Evolutionary conservation across 2,329 filamentous ascomycete species (phyloP), one percentile per base, ranked within the genome.

Genomic region (Emergomyces africanus): DNA sequence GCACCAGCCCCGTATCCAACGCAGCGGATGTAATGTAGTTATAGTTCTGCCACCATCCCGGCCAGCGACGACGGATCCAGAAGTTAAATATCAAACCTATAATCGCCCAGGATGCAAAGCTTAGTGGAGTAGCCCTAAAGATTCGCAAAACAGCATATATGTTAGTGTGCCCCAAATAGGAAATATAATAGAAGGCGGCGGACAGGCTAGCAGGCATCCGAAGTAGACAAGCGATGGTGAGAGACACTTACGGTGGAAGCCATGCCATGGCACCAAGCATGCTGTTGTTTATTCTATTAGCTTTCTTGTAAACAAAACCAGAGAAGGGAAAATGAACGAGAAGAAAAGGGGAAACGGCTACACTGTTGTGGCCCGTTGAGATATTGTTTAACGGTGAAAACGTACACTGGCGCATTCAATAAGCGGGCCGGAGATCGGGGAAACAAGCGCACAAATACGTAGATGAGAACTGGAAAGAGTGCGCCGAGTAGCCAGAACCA

Each of bases 401-500:
- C 30, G n/a, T 64, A 66, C 64, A 71, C 61, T 12, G 85, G 85
- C 39, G 81, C 80, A 69, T 81, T 85, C 62, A 88, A 74, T 67
- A 85, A 86, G 59, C 83, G 79, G 72, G 81, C 79, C 37, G 81
- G 73, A 4, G 79, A 82, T 65, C 78, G 80, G 33, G 84, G 83
- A 67, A 79, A 86, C 54, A 77, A 73, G 46, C 83, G 79, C 14
- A 83, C 82, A 39, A 85, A 71, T 15, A 73, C 59, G 62, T 74
- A 88, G 59, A 84, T 81, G 42, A 82, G 64, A 55, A 86, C 68
- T 8, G 85, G 85, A 0, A 44, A 20, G 1, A 82, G 60, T 39
- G 81, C 82, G 35, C 85, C 85, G 49, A 86, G 75, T 46, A 87
- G 8, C 81, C 83, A 88, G 73, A 86, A 88, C 76, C 78, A 88